These are phyloP conservation scores for Crucibulum cyathiforme DNA, from an alignment of 1,284 basidiomycete species.

Conservation along the genomic window DNA sequence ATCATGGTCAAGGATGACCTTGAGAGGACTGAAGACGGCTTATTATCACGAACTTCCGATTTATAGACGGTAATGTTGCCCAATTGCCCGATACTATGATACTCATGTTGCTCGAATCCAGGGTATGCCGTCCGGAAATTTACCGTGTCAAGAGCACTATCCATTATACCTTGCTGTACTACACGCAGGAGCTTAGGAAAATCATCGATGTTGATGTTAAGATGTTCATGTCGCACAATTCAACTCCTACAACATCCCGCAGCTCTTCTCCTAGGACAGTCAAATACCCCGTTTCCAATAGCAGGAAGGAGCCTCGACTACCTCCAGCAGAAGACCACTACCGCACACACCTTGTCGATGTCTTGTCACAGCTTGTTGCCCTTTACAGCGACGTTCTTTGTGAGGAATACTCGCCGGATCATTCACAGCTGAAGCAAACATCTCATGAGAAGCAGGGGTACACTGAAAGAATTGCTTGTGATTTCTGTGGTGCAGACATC, in stretches of 20 bases:
- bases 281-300: background rate
- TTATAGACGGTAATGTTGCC: slow-evolving; percentile 64
- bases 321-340: slow-evolving; percentile 2
- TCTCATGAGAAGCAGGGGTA: background rate
- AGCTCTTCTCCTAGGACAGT: background rate
- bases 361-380: slow-evolving; percentile 37
- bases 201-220: slow-evolving; percentile 4
- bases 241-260: background rate
- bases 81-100: background rate
- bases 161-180: slow-evolving; percentile 55
- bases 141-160: slow-evolving; percentile 74
- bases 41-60: slow-evolving; percentile 75
- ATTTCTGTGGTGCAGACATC: slow-evolving; percentile 78
- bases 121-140: slow-evolving; percentile 76
- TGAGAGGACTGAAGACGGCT: slow-evolving; percentile 60
- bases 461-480: slow-evolving; percentile 55
- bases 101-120: slow-evolving; percentile 32
- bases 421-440: slow-evolving; percentile 17
- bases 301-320: background rate
- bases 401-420: slow-evolving; percentile 53
- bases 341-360: slow-evolving; percentile 21
- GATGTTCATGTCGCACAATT: background rate
- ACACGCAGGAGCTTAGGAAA: slow-evolving; percentile 35
- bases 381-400: slow-evolving; percentile 66
- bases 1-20: slow-evolving; percentile 82